These are phyloP conservation scores for Carex kokanica DNA, from an alignment of 176 grass and related monocot genomes.

Conservation along the genomic window DNA sequence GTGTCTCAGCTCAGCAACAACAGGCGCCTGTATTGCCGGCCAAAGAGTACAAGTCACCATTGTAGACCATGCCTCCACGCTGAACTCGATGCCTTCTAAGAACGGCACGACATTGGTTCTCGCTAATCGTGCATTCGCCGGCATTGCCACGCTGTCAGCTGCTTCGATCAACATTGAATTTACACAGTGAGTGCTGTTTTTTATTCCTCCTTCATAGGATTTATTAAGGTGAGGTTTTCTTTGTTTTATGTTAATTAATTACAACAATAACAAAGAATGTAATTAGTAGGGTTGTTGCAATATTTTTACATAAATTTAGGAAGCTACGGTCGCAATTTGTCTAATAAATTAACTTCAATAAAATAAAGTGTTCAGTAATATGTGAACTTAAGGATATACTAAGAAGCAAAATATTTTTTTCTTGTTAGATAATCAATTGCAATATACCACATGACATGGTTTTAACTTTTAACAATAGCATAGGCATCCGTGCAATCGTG, in stretches of 20 bases:
- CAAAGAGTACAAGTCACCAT: constrained; percentile 26
- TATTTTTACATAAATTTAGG: background rate
- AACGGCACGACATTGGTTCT: constrained; percentile 34
- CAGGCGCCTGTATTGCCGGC: constrained; percentile 17
- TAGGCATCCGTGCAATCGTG: background rate
- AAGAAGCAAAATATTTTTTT: background rate
- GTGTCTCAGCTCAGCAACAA: constrained; percentile 40
- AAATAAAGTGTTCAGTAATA: background rate
- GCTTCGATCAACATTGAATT: constrained; percentile 37
- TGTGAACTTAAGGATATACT: no score
- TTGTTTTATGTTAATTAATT: background rate
- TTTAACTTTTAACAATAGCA: background rate
- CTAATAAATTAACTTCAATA: background rate
- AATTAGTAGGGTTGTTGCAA: background rate
- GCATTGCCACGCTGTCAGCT: constrained; percentile 14
- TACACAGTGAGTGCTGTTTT: constrained; percentile 23
- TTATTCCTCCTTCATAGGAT: background rate
- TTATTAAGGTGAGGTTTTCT: background rate
- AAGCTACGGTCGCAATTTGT: background rate
- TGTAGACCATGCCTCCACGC: constrained; percentile 31
- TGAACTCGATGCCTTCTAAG: constrained; percentile 28
- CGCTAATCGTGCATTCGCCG: background rate
- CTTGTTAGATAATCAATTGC: background rate
- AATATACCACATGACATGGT: background rate
- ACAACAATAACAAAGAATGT: background rate